Evolutionary conservation across 306 rosid genomes (phyloP).

Genomic region (Cucurbita pepo): DNA sequence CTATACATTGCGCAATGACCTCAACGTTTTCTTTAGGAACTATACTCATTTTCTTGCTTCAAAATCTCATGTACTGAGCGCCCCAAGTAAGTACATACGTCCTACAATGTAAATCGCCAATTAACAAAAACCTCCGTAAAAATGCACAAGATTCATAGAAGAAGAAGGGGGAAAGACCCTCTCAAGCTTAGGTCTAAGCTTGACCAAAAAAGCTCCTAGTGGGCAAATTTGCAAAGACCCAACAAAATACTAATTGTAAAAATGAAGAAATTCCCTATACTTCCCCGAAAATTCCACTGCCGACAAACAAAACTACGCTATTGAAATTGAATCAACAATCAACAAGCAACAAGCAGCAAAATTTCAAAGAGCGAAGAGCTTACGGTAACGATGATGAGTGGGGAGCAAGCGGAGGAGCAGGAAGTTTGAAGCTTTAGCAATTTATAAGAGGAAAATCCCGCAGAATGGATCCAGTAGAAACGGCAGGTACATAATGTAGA

Average conservation of each 20-base stretch:
- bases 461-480: neutral
- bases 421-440: neutral
- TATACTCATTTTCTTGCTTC: constrained; percentile 35
- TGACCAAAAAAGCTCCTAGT: neutral
- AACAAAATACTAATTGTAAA: neutral
- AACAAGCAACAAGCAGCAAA: neutral
- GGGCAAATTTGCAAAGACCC: neutral
- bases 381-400: neutral
- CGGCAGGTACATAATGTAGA: neutral
- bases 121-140: neutral
- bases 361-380: neutral
- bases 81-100: neutral
- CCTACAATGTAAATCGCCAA: neutral
- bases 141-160: neutral
- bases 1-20: constrained; percentile 78
- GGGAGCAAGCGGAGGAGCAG: neutral
- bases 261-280: neutral
- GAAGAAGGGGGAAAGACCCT: neutral
- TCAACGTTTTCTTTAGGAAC: constrained; percentile 75
- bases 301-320: neutral
- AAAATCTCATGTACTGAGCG: neutral
- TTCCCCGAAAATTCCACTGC: neutral
- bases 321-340: neutral
- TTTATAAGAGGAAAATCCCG: neutral
- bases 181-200: neutral